Percentiles rank a stretch among this genome's conserved stretches.
Conservation (phyloP, 768 basidiomycete genomes). For the Daedaleopsis nitida region DNA sequence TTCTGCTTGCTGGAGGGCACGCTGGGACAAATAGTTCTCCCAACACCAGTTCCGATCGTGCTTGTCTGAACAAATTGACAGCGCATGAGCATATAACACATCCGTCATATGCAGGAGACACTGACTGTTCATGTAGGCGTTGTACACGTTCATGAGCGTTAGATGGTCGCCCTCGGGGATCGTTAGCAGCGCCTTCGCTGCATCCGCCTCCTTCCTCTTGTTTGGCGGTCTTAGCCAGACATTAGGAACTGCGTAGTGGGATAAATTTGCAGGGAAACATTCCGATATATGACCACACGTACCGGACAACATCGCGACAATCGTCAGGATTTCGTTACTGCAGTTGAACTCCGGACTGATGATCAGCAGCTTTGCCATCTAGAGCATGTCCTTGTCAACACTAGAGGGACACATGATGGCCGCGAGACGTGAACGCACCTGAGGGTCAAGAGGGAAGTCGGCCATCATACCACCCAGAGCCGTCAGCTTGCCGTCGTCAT, state of each 20-base stretch:
- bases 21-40: slow-evolving; percentile 82
- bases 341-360: slow-evolving; percentile 94
- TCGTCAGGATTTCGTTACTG: slow-evolving; percentile 92
- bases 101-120: background rate
- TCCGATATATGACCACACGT: slow-evolving; percentile 22
- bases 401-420: background rate
- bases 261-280: background rate
- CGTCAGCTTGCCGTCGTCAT: slow-evolving; percentile 93
- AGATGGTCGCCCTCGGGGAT: slow-evolving; percentile 98
- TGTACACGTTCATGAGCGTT: slow-evolving; percentile 93
- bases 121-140: slow-evolving; percentile 84
- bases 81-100: background rate
- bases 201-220: slow-evolving; percentile 87
- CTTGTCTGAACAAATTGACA: slow-evolving; percentile 49
- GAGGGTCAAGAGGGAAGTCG: slow-evolving; percentile 96
- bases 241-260: background rate
- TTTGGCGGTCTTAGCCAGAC: slow-evolving; percentile 76
- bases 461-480: slow-evolving; percentile 90
- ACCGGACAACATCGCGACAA: slow-evolving; percentile 95
- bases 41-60: slow-evolving; percentile 88
- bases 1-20: slow-evolving; percentile 87
- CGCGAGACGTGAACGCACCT: slow-evolving; percentile 48
- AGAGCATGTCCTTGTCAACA: slow-evolving; percentile 1
- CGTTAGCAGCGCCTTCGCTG: slow-evolving; percentile 83
- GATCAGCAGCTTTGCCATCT: slow-evolving; percentile 94